phyloP scores from a whole-genome alignment of 208 protist species.

The Leishmania mexicana region DNA sequence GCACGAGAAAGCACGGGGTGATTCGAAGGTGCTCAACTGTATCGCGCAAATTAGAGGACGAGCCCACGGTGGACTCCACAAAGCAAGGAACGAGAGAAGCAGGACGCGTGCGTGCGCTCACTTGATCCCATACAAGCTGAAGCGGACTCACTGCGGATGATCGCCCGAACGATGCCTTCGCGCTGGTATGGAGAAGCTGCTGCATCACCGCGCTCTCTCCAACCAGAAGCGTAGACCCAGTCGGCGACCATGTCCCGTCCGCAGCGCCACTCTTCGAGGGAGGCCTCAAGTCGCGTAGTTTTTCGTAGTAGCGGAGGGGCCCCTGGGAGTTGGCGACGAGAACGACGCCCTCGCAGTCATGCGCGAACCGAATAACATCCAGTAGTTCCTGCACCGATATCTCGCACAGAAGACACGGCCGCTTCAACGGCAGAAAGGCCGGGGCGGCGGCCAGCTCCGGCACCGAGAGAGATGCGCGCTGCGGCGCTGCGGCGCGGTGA shows the following conservation, averaged over 20 bases:
- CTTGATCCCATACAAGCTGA: background rate
- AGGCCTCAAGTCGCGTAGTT: background rate
- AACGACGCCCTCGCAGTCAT: constrained; percentile 22
- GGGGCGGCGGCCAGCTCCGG: background rate
- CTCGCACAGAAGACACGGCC: background rate
- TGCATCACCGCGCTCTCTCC: background rate
- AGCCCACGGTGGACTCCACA: background rate
- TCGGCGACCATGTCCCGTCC: background rate
- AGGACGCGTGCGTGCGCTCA: background rate
- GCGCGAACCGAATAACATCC: constrained; percentile 3
- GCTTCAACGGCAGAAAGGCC: background rate
- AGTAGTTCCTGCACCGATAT: constrained; percentile 8
- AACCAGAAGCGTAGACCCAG: background rate
- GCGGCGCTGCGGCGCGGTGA: background rate
- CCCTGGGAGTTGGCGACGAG: background rate
- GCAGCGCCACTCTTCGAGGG: no score
- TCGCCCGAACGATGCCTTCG: background rate
- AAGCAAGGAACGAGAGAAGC: background rate
- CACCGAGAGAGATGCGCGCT: background rate
- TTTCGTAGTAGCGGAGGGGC: background rate
- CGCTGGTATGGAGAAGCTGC: background rate
- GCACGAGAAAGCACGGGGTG: background rate
- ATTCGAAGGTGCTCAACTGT: no score
- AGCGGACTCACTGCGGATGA: background rate
- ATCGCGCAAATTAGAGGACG: background rate